These are phyloP conservation scores for Albugo candida DNA, from an alignment of 352 stramenopile genomes.

Conservation along the genomic window DNA sequence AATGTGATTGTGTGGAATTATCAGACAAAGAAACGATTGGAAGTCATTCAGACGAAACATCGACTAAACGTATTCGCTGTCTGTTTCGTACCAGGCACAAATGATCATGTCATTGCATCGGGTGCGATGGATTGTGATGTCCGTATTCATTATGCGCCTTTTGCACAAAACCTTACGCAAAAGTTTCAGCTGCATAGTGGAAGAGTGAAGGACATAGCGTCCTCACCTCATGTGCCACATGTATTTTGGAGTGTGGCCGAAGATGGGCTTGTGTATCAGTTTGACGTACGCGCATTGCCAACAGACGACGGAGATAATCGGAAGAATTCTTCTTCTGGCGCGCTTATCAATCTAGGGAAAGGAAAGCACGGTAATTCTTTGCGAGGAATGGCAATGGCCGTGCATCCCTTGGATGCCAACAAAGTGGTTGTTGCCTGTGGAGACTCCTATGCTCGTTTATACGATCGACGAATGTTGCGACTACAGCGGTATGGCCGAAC, in stretches of 20 bases:
- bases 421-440: constrained; percentile 56
- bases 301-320: constrained; percentile 15
- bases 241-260: constrained; percentile 76
- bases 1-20: constrained; percentile 71
- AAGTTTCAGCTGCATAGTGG: constrained; percentile 45
- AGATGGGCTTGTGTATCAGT: constrained; percentile 70
- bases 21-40: constrained; percentile 18
- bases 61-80: constrained; percentile 76
- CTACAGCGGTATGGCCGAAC: constrained; percentile 10
- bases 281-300: constrained; percentile 49
- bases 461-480: constrained; percentile 56
- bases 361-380: constrained; percentile 21
- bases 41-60: constrained; percentile 57
- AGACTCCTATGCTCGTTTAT: constrained; percentile 62
- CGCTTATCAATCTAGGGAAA: constrained; percentile 45
- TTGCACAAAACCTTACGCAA: constrained; percentile 34
- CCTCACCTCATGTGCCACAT: constrained; percentile 35
- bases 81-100: constrained; percentile 61
- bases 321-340: constrained; percentile 18
- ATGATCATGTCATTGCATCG: constrained; percentile 61
- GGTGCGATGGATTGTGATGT: constrained; percentile 73
- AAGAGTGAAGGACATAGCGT: constrained; percentile 69
- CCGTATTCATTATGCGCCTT: constrained; percentile 70
- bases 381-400: constrained; percentile 50
- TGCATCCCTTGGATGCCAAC: constrained; percentile 43